Percentiles rank a stretch among this genome's conserved stretches.
These are phyloP conservation scores for Saccharomyces hybrid DNA, from an alignment of 1,139 yeast species.

Conservation along the genomic window DNA sequence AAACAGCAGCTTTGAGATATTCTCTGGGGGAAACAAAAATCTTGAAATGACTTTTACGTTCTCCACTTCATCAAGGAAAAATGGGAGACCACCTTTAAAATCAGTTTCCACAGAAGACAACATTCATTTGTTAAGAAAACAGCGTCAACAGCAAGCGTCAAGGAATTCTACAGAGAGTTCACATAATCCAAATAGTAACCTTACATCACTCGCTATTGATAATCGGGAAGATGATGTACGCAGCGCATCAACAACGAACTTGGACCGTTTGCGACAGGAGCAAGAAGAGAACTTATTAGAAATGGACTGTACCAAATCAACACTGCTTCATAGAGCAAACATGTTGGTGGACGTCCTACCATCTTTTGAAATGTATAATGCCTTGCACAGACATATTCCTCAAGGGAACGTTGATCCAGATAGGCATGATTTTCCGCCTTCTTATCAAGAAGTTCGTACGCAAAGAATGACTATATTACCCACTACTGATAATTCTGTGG, in stretches of 20 bases:
- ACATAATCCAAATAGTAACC: not conserved
- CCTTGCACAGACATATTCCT: conserved; percentile 31
- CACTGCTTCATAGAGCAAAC: conserved; percentile 8
- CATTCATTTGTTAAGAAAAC: not conserved
- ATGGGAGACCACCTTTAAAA: not conserved
- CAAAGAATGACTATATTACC: conserved; percentile 4
- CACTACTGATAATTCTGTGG: conserved; percentile 1
- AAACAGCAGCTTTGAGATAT: not conserved
- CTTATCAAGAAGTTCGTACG: conserved; percentile 22
- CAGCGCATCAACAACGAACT: not conserved
- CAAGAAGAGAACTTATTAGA: not conserved
- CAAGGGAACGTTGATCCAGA: conserved; percentile 30
- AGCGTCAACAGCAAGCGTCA: not conserved
- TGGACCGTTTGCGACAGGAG: conserved; percentile 1
- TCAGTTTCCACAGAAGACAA: not conserved
- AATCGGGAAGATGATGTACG: not conserved
- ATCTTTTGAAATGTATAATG: conserved; percentile 31
- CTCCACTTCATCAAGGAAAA: not conserved
- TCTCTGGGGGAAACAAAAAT: not conserved
- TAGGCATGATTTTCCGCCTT: conserved; percentile 29
- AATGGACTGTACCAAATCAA: conserved; percentile 2
- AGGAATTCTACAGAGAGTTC: not conserved
- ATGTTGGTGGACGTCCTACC: conserved; percentile 29
- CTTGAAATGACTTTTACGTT: not conserved
- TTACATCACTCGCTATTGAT: not conserved